These are phyloP conservation scores for Mortierella polycephala DNA, from an alignment of 371 early-diverging fungal genomes.

Conservation along the genomic window DNA sequence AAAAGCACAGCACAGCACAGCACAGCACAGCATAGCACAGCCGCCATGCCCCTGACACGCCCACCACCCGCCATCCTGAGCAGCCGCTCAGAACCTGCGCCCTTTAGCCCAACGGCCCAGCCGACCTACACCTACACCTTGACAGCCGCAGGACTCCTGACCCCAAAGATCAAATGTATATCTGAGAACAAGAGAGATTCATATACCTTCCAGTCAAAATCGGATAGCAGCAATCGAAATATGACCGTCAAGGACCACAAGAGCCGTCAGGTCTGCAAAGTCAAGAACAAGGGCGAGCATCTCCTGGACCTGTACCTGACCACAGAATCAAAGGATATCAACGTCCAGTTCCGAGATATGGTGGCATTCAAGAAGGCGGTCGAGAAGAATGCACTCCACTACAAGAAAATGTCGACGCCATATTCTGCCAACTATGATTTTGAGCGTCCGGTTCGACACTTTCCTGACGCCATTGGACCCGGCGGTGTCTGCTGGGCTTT, in stretches of 20 bases:
- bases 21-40: not conserved
- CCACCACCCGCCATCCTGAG: slow-evolving; percentile 44
- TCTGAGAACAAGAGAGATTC: slow-evolving; percentile 43
- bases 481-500: slow-evolving; percentile 46
- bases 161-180: slow-evolving; percentile 44
- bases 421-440: slow-evolving; percentile 28
- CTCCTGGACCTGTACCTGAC: slow-evolving; percentile 49
- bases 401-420: slow-evolving; percentile 24
- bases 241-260: slow-evolving; percentile 45
- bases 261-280: slow-evolving; percentile 40
- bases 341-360: slow-evolving; percentile 54
- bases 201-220: slow-evolving; percentile 47
- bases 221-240: slow-evolving; percentile 26
- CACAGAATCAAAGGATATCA: slow-evolving; percentile 51
- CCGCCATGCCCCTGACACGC: slow-evolving; percentile 41
- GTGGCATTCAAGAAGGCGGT: slow-evolving; percentile 53
- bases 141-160: slow-evolving; percentile 34
- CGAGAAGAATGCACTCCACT: slow-evolving; percentile 44
- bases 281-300: slow-evolving; percentile 49
- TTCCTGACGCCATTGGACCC: slow-evolving; percentile 4
- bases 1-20: not conserved
- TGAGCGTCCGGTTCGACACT: slow-evolving; percentile 27
- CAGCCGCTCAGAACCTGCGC: slow-evolving; percentile 34
- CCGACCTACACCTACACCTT: slow-evolving; percentile 46
- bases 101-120: slow-evolving; percentile 37